Conservation (phyloP, 179 eudicot genomes). For the Heliamphora ciliata region DNA sequence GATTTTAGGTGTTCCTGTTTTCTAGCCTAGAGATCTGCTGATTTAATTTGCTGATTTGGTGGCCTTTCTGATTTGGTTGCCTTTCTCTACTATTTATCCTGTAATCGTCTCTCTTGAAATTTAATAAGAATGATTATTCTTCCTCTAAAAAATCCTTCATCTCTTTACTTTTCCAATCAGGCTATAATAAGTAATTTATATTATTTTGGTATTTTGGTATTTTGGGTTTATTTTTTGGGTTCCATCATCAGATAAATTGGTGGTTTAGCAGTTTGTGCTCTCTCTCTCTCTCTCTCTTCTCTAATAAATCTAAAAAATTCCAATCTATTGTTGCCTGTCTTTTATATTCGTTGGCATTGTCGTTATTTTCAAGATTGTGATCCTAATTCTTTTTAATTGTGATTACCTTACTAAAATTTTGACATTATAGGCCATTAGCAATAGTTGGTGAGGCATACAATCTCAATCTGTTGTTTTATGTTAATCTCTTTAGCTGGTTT, state of each 20-base stretch:
- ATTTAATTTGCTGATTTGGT: no score
- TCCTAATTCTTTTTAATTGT: not conserved
- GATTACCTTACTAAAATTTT: not conserved
- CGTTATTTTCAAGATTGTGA: not conserved
- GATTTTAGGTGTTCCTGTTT: no score
- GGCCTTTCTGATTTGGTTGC: no score
- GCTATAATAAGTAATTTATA: not conserved
- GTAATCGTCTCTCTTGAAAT: no score
- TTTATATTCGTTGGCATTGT: not conserved
- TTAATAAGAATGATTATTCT: no score
- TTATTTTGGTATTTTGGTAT: not conserved
- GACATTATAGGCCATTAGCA: not conserved
- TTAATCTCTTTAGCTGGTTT: not conserved
- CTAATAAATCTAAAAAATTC: not conserved
- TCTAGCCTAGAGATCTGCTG: no score
- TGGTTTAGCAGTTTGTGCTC: not conserved
- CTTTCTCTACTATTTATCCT: no score
- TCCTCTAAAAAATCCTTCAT: no score
- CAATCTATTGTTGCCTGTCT: constrained; percentile 2
- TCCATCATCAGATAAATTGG: not conserved
- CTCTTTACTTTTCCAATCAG: not conserved
- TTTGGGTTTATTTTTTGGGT: not conserved
- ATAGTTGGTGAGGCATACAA: not conserved
- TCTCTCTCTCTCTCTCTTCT: not conserved
- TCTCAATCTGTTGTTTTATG: not conserved